Conservation (phyloP, 768 basidiomycete species). For the Tulasnella calospora region DNA sequence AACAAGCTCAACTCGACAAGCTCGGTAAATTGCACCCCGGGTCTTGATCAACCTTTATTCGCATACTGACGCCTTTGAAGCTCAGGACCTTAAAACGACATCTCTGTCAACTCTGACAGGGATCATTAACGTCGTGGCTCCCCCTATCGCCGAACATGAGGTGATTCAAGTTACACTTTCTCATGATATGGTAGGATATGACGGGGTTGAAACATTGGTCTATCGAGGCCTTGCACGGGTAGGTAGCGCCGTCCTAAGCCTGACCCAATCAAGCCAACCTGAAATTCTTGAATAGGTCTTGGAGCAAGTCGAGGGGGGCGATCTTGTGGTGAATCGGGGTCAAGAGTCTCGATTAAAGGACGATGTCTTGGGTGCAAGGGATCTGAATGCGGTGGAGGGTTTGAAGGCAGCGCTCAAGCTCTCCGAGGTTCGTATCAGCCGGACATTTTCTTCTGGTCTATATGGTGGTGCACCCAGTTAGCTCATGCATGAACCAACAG, state of each 20-base stretch:
- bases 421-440: constrained; percentile 55
- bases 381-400: constrained; percentile 78
- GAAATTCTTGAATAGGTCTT: constrained; percentile 55
- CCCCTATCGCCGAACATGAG: constrained; percentile 97
- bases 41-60: not conserved
- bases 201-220: constrained; percentile 89
- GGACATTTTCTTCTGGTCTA: constrained; percentile 23
- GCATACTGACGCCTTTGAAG: constrained; percentile 40
- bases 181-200: constrained; percentile 96
- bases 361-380: constrained; percentile 46
- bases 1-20: constrained; percentile 84
- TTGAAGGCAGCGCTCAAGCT: constrained; percentile 80
- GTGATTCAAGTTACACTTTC: constrained; percentile 93
- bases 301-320: constrained; percentile 92
- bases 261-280: not conserved
- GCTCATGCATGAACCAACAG: constrained; percentile 39
- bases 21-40: constrained; percentile 51
- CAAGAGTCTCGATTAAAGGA: constrained; percentile 68
- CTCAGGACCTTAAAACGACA: constrained; percentile 82
- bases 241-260: constrained; percentile 7
- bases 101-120: constrained; percentile 86
- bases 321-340: constrained; percentile 80
- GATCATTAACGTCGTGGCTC: constrained; percentile 92
- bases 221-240: constrained; percentile 82
- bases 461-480: not conserved